Evolutionary conservation across 2,329 filamentous ascomycete species (phyloP), one percentile per base, ranked within the genome.

Genomic region (Microsporum ferrugineum): DNA sequence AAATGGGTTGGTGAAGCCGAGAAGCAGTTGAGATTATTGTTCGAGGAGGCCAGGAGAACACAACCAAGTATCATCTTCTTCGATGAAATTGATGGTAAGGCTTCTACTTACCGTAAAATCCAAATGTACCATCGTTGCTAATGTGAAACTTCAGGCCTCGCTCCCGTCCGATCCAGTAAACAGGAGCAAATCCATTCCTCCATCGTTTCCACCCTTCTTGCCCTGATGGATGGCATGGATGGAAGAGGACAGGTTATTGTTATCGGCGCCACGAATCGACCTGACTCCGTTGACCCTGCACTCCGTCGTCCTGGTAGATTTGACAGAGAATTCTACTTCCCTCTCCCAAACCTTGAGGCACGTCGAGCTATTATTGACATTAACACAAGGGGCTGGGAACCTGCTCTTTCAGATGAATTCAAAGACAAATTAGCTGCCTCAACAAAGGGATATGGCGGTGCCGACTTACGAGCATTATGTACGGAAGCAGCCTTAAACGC

Each of bases 31-130:
- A 86, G 94, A 53, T 78, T 97, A 61, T 81, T 99, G 3, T 99
- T 99, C 66, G 94, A 97, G 68, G 94, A 99, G 75, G 94, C 94
- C 14, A 84, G 92, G 64, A 94, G 91, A 72, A 97, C 88, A 1
- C 94, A 99, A 70, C 94, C 94, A 0, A 97, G 92, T 73, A 99
- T 99, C 74, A 99, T 99, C 73, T 99, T 99, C 78, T 97, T 99
- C 68, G 94, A 99, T 72, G 94, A 99, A 73, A 99, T 99, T 67
- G 94, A 99, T 76, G 94, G 94, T 78, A 68, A 70, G 72, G 61
- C 3, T 14, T 31, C 3, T 38, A 17, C 59, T 39, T 17, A 31
- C 10, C 10, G 55, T 31, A 59, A 17, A 33, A 29, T 4, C 39
- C 5, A 43, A 14, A 12, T 41, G 17, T 7, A 14, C 36, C 23